These are phyloP conservation scores for Tulasnella calospora DNA, from an alignment of 768 basidiomycete genomes.

Conservation along the genomic window DNA sequence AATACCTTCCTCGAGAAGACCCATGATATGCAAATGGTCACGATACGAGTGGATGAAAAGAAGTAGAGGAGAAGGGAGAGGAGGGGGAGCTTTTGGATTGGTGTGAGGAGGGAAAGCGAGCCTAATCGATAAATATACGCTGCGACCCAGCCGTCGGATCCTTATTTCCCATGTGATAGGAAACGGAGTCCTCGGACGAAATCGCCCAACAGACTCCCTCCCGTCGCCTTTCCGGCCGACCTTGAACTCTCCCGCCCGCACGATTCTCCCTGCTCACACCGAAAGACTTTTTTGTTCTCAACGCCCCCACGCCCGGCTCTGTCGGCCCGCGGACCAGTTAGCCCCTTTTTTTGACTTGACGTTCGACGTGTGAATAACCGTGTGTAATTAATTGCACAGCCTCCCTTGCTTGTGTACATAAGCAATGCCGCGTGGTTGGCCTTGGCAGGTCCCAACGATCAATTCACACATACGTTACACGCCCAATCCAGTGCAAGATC, in stretches of 20 bases:
- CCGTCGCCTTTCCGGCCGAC: slow-evolving; percentile 8
- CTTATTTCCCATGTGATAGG: background rate
- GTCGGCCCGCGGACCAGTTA: background rate
- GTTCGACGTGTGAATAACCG: background rate
- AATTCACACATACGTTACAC: background rate
- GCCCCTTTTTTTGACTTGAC: too few relatives aligned
- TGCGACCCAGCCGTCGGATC: background rate
- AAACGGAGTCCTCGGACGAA: slow-evolving; percentile 7
- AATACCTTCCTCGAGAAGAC: slow-evolving; percentile 5
- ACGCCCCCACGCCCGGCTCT: background rate
- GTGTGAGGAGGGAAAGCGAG: background rate
- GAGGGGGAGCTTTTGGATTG: background rate
- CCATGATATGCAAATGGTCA: background rate
- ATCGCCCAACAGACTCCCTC: slow-evolving; percentile 11
- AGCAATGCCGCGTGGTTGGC: background rate
- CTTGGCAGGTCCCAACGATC: background rate
- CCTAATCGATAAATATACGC: slow-evolving; percentile 7
- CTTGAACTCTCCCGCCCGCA: background rate
- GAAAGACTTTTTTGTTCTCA: background rate
- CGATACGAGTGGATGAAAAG: slow-evolving; percentile 5
- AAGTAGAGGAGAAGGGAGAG: background rate
- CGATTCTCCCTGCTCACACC: background rate
- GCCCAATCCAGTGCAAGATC: background rate
- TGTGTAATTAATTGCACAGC: background rate
- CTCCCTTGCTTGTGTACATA: background rate